phyloP scores from a whole-genome alignment of 192 early-diverging fungal species.

The Backusella mclennaniae region DNA sequence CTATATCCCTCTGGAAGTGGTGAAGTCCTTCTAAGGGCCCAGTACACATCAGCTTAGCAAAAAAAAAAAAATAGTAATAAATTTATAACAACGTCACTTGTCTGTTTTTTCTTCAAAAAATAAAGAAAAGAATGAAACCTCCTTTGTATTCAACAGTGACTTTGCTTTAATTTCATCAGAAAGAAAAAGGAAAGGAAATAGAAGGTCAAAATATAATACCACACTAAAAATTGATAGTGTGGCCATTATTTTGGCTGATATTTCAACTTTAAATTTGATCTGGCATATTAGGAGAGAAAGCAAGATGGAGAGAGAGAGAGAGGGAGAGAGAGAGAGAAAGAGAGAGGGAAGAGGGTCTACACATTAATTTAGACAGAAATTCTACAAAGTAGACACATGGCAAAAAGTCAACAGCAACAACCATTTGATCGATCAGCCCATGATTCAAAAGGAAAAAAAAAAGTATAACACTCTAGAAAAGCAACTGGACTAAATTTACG shows the following conservation, averaged over 20 bases:
- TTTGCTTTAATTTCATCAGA: not conserved
- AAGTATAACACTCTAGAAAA: too few species aligned
- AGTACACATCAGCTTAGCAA: not conserved
- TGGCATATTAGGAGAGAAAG: not conserved
- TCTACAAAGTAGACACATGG: not conserved
- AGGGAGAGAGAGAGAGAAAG: not conserved
- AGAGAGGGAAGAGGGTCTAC: not conserved
- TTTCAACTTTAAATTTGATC: not conserved
- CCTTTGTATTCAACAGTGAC: not conserved
- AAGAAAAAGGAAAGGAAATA: not conserved
- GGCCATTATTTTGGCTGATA: not conserved
- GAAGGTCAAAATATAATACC: not conserved
- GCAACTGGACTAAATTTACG: too few species aligned
- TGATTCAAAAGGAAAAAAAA: not conserved
- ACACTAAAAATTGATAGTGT: not conserved
- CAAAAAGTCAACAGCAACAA: not conserved
- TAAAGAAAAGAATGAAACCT: not conserved
- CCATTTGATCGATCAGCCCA: not conserved
- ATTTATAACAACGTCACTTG: too few species aligned
- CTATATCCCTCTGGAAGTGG: constrained; percentile 23
- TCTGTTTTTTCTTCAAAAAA: too few species aligned
- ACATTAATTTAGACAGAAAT: not conserved
- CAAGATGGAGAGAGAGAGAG: not conserved
- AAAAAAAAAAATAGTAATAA: not conserved
- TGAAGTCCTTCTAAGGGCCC: constrained; percentile 5